Percentiles rank a stretch among this genome's conserved stretches.
Conservation (phyloP, 1,284 basidiomycete species). For the Trametes sp. region DNA sequence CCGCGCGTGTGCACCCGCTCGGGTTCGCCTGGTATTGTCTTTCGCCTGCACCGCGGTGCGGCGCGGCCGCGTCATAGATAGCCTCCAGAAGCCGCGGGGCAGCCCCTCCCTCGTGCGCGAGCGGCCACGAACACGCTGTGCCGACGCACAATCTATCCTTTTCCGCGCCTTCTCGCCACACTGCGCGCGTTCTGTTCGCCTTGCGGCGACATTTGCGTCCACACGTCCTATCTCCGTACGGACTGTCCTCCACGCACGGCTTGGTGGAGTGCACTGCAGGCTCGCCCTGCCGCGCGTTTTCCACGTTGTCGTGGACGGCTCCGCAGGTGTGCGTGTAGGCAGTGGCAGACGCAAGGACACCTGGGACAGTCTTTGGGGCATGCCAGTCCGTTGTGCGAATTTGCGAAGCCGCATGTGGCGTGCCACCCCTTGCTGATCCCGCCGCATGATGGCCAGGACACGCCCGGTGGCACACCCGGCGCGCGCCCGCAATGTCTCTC, state of each 20-base stretch:
- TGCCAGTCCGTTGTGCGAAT: too few relatives aligned
- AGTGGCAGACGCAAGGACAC: too few relatives aligned
- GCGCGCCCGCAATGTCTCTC: too few relatives aligned
- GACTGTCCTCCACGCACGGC: background rate
- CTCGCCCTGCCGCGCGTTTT: background rate
- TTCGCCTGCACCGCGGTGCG: background rate
- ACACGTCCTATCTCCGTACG: conserved; percentile 18
- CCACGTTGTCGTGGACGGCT: background rate
- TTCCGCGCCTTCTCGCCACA: conserved; percentile 6
- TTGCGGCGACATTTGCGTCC: background rate
- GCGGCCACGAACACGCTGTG: conserved; percentile 8
- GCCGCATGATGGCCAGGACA: background rate
- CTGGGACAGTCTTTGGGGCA: too few relatives aligned
- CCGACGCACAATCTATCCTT: conserved; percentile 19
- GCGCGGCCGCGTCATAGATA: conserved; percentile 1
- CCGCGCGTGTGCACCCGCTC: conserved; percentile 1
- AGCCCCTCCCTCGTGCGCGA: background rate
- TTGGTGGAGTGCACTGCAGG: background rate
- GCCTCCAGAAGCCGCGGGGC: conserved; percentile 4
- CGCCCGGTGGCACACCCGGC: too few relatives aligned
- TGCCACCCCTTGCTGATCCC: background rate
- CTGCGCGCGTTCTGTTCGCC: conserved; percentile 11
- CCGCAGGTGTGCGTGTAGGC: background rate
- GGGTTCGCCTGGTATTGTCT: background rate
- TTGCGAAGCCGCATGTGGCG: too few relatives aligned